Conservation (phyloP, 1,284 basidiomycete species). For the Blastosporella zonata region DNA sequence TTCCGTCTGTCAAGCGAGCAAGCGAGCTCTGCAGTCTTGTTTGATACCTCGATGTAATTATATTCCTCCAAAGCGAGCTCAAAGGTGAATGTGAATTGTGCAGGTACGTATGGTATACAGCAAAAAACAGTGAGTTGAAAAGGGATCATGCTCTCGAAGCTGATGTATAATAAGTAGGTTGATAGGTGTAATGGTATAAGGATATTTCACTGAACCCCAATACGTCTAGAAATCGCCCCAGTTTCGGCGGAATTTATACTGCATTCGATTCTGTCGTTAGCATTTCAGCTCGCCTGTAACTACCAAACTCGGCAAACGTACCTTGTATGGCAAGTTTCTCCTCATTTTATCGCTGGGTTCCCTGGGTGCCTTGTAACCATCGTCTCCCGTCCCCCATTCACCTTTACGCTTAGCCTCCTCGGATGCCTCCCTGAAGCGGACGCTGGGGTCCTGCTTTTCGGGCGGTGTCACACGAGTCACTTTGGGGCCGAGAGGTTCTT, state of each 20-base stretch:
- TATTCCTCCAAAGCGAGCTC: too few relatives aligned
- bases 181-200: not conserved
- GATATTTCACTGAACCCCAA: conserved; percentile 4
- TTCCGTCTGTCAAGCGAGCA: too few relatives aligned
- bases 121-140: conserved; percentile 1
- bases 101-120: conserved; percentile 2
- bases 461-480: conserved; percentile 55
- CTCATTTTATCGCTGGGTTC: conserved; percentile 69
- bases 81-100: too few relatives aligned
- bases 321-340: conserved; percentile 85
- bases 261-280: conserved; percentile 53
- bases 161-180: not conserved
- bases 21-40: too few relatives aligned
- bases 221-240: conserved; percentile 75
- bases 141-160: conserved; percentile 2
- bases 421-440: conserved; percentile 55
- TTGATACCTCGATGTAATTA: too few relatives aligned
- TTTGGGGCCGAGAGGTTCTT: conserved; percentile 39
- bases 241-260: conserved; percentile 85
- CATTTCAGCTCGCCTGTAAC: conserved; percentile 30
- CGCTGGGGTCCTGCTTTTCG: conserved; percentile 63
- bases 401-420: conserved; percentile 48
- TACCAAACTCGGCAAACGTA: conserved; percentile 32
- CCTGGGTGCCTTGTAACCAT: conserved; percentile 73
- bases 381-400: conserved; percentile 71